These are phyloP conservation scores for Saccharomycopsis olivae DNA, from an alignment of 805 yeast genomes.

Conservation along the genomic window DNA sequence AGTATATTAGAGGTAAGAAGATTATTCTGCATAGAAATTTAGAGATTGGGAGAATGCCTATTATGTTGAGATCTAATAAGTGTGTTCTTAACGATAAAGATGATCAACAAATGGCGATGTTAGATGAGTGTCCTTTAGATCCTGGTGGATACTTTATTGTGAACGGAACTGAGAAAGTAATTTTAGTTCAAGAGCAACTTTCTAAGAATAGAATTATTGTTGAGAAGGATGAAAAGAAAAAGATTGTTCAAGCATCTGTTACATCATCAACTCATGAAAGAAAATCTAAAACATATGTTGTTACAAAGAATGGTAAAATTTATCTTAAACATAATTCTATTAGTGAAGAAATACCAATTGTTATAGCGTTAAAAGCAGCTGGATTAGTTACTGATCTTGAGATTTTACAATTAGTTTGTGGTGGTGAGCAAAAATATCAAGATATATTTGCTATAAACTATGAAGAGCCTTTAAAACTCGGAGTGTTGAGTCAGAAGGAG, in stretches of 20 bases:
- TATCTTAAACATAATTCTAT: conserved; percentile 93
- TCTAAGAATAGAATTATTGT: conserved; percentile 96
- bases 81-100: conserved; percentile 75
- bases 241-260: conserved; percentile 92
- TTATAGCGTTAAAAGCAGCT: conserved; percentile 85
- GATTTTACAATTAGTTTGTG: conserved; percentile 89
- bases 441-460: conserved; percentile 87
- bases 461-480: conserved; percentile 83
- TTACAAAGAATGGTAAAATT: conserved; percentile 81
- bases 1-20: conserved; percentile 89
- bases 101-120: conserved; percentile 75
- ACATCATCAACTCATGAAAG: conserved; percentile 98
- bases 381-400: conserved; percentile 90
- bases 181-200: conserved; percentile 91
- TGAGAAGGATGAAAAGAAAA: conserved; percentile 92
- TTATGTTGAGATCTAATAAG: conserved; percentile 89
- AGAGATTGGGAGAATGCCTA: conserved; percentile 98
- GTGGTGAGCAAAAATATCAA: conserved; percentile 78
- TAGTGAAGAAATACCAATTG: conserved; percentile 92
- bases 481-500: conserved; percentile 84
- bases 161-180: conserved; percentile 96
- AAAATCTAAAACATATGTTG: conserved; percentile 92
- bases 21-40: conserved; percentile 82
- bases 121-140: conserved; percentile 92
- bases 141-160: conserved; percentile 99